Evolutionary conservation across 192 early-diverging fungal genomes (phyloP).

Genomic region (Entophlyctis luteolus): DNA sequence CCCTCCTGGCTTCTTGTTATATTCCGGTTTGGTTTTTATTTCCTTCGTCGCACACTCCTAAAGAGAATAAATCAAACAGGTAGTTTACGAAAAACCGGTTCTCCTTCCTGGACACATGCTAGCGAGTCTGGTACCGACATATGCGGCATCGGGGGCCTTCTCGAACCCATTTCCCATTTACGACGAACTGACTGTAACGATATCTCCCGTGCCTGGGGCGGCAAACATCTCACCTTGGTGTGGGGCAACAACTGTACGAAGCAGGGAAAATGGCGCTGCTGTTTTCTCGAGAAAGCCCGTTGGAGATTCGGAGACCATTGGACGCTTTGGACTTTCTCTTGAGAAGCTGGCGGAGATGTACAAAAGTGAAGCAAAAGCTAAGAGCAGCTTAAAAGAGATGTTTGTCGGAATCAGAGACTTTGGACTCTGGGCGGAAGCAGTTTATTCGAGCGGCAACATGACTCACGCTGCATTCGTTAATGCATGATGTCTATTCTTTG

Average conservation of each 20-base stretch:
- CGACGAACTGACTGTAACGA: constrained; percentile 20
- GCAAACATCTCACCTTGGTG: constrained; percentile 23
- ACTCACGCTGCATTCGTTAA: neutral
- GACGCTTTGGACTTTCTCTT: neutral
- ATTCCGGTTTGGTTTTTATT: neutral
- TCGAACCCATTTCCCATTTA: constrained; percentile 21
- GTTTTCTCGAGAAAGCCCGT: neutral
- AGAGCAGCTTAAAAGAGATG: neutral
- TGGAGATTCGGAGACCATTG: neutral
- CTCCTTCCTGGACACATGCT: neutral
- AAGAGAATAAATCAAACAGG: neutral
- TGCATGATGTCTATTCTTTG: no score
- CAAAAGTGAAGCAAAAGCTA: neutral
- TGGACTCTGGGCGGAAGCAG: neutral
- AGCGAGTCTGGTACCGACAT: neutral
- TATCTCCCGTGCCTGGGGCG: constrained; percentile 19
- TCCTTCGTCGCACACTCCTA: neutral
- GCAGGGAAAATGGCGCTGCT: neutral
- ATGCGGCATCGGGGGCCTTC: constrained; percentile 11
- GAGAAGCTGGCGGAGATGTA: neutral
- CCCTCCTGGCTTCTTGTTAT: constrained; percentile 24
- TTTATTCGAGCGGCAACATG: neutral
- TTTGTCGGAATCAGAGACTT: neutral
- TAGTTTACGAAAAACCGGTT: constrained; percentile 20
- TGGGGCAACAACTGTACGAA: neutral